phyloP scores from a whole-genome alignment of 225 moss, liverwort and hornwort genomes.

The Rhytidiadelphus loreus region DNA sequence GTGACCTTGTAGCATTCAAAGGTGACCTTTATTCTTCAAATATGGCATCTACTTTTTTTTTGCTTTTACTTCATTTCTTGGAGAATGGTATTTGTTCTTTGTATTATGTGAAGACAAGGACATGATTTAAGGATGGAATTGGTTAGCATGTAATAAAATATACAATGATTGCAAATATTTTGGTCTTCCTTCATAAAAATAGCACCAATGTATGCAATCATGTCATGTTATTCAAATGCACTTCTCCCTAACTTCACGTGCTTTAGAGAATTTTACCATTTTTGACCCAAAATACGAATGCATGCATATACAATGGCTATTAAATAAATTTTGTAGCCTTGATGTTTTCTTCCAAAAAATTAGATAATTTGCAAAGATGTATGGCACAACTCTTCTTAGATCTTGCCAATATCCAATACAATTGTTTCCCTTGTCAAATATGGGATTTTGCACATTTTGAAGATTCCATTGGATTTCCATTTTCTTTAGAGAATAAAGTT shows the following conservation, averaged over 20 bases:
- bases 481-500: too few species aligned
- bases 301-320: rapidly evolving
- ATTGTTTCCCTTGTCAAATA: too few species aligned
- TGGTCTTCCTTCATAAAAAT: background rate
- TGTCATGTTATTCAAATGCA: background rate
- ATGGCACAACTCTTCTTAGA: too few species aligned
- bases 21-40: background rate
- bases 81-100: background rate
- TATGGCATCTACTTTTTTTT: background rate
- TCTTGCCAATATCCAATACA: too few species aligned
- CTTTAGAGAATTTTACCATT: background rate
- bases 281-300: background rate
- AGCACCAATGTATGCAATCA: rapidly evolving
- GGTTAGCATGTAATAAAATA: rapidly evolving
- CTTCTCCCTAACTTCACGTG: rapidly evolving
- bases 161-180: background rate
- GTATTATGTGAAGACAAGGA: rapidly evolving
- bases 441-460: too few species aligned
- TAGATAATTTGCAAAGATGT: too few species aligned
- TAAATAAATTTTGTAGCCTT: rapidly evolving
- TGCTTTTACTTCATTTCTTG: background rate
- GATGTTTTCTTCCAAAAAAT: rapidly evolving
- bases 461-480: too few species aligned
- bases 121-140: rapidly evolving
- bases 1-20: background rate